Evolutionary conservation across 1,284 basidiomycete species (phyloP).

Genomic region (Cutaneotrichosporon daszewskae): DNA sequence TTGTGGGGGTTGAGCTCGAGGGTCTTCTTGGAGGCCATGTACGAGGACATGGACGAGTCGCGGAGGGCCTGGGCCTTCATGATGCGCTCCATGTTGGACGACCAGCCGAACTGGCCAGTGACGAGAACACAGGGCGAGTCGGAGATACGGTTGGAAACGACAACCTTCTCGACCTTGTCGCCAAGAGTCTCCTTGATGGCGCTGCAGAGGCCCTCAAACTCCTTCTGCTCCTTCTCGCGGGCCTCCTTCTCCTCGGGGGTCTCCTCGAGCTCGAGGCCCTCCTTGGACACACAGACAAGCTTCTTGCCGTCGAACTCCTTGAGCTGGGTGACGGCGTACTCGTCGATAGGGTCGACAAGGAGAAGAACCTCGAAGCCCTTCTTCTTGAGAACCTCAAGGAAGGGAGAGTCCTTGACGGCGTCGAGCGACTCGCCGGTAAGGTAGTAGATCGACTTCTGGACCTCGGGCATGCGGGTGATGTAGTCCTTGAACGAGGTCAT

Average conservation of each 20-base stretch:
- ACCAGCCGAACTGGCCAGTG: constrained; percentile 99
- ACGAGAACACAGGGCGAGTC: constrained; percentile 96
- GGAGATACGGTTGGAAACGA: constrained; percentile 94
- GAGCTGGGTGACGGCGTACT: constrained; percentile 94
- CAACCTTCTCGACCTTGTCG: constrained; percentile 99
- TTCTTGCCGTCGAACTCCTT: constrained; percentile 99
- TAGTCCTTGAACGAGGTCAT: constrained; percentile 96
- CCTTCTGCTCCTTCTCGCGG: constrained; percentile 80
- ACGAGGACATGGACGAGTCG: constrained; percentile 97
- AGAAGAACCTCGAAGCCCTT: constrained; percentile 98
- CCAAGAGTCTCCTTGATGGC: constrained; percentile 94
- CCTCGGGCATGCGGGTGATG: constrained; percentile 98
- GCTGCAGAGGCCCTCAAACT: constrained; percentile 84
- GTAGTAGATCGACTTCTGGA: constrained; percentile 99
- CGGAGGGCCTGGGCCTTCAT: constrained; percentile 99
- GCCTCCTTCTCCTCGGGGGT: constrained; percentile 93
- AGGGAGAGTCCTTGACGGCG: constrained; percentile 88
- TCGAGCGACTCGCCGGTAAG: constrained; percentile 96
- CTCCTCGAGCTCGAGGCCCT: constrained; percentile 98
- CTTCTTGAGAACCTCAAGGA: constrained; percentile 99
- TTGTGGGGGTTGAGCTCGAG: constrained; percentile 94
- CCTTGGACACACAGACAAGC: constrained; percentile 96
- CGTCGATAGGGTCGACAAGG: constrained; percentile 96
- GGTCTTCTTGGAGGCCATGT: constrained; percentile 99
- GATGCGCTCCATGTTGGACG: constrained; percentile 99